A percentile compares a stretch with the other conserved stretches of the same genome.
Evolutionary conservation across 2,329 filamentous ascomycete species (phyloP).

Genomic region (Septoria petroselini): DNA sequence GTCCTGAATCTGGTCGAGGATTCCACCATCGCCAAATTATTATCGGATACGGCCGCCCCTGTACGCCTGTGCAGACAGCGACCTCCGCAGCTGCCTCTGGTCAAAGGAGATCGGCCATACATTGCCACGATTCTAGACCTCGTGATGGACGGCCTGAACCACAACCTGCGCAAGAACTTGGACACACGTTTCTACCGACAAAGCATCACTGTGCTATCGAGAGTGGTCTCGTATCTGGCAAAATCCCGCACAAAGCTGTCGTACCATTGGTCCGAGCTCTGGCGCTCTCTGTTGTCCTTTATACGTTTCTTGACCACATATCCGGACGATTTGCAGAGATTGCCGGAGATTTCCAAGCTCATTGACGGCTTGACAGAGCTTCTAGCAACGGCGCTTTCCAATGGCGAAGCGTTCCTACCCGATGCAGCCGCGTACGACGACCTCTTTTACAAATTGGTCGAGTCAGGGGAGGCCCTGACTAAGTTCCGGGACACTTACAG

Average conservation of each 20-base stretch:
- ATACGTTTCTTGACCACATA: constrained; percentile 90
- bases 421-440: constrained; percentile 88
- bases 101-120: constrained; percentile 66
- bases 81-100: constrained; percentile 75
- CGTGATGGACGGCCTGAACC: constrained; percentile 86
- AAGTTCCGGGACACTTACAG: constrained; percentile 79
- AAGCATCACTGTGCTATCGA: constrained; percentile 75
- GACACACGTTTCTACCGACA: constrained; percentile 71
- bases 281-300: constrained; percentile 81
- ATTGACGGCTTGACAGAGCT: constrained; percentile 77
- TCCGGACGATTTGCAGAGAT: constrained; percentile 67
- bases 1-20: constrained; percentile 87
- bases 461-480: constrained; percentile 75
- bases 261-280: constrained; percentile 96
- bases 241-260: constrained; percentile 73
- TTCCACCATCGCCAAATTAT: constrained; percentile 71
- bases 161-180: constrained; percentile 82
- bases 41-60: constrained; percentile 71
- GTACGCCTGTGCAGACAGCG: constrained; percentile 87
- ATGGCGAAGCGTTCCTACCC: constrained; percentile 86
- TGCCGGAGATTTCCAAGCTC: constrained; percentile 68
- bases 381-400: constrained; percentile 76
- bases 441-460: constrained; percentile 96
- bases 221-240: constrained; percentile 79
- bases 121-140: constrained; percentile 77